phyloP scores from a whole-genome alignment of 75 land plant species.

The Selaginella tamariscina region DNA sequence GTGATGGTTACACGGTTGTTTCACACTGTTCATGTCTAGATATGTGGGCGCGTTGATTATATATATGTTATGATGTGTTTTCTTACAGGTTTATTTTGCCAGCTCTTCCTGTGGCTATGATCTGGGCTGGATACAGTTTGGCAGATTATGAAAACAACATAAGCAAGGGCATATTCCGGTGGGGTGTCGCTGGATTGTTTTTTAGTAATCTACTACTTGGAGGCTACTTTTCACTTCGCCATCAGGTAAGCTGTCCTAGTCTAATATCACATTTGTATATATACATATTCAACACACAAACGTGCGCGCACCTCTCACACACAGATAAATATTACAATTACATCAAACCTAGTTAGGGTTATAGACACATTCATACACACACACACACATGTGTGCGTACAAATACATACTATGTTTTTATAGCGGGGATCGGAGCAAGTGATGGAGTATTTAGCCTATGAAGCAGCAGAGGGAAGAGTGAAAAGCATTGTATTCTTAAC shows the following conservation, averaged over 20 bases:
- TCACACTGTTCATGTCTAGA: background rate
- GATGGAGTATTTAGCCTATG: conserved; percentile 53
- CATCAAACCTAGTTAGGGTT: no score
- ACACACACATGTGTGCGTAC: background rate
- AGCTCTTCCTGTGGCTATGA: conserved; percentile 76
- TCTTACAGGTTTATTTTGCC: conserved; percentile 83
- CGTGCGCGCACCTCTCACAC: background rate
- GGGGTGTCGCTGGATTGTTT: background rate
- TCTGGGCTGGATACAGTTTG: conserved; percentile 75
- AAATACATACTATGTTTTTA: conserved; percentile 8
- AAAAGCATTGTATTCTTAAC: conserved; percentile 58
- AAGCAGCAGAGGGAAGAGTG: conserved; percentile 44
- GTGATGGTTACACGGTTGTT: no score
- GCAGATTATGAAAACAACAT: conserved; percentile 23
- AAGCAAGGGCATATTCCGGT: conserved; percentile 2
- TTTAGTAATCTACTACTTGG: background rate
- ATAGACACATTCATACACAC: background rate
- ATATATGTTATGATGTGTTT: background rate
- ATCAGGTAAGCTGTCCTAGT: background rate
- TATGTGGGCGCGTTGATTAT: background rate
- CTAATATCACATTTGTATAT: background rate
- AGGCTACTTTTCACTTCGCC: background rate
- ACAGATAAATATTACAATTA: no score
- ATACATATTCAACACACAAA: background rate
- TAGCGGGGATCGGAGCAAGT: conserved; percentile 95